Evolutionary conservation across 116 monocot genomes (phyloP), one percentile per base, ranked within the genome.

Genomic region (Zostera marina): DNA sequence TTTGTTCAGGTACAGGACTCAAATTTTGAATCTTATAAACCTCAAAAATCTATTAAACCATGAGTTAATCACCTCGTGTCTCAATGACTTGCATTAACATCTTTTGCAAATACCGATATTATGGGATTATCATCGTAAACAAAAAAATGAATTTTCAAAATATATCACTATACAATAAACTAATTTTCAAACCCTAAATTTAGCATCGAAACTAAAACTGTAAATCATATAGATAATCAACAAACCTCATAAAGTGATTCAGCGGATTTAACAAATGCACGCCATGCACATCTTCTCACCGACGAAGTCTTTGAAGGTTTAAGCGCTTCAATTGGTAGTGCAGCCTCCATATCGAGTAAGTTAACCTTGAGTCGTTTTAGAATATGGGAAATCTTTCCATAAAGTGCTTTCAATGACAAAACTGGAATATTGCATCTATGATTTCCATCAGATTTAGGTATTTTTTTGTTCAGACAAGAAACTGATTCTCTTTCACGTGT

Each of bases 321-420:
- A 8, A 85, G 48, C 65, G 87, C 76, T 63, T 98, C 87, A 12
- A 68, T 74, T 56, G 91, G 71, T 39, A 98, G 60, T 23, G 91
- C 87, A 48, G 87, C 91, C 22, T 98, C 98, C 73, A 98, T 87
- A 44, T 98, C 98, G 66, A 98, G 83, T 59, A 98, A 70, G 58
- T 83, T 81, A 14, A 86, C 79, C 69, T 98, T 98, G 40, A 91
- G 62, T 58, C 52, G 70, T 60, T 70, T 83, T 46, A 89, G 53
- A 46, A 98, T 76, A 56, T 78, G 71, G 58, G 71, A 72, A 56
- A 66, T 66, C 67, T 73, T 86, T 22, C 86, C 91, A 24, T 68
- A 57, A 51, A 98, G 54, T 24, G 79, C 83, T 67, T 67, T 75
- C 45, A 83, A 65, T 51, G 98, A 86, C 42, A 71, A 74, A 32